These are phyloP conservation scores for Rhizoclosmatium sp. DNA, from an alignment of 192 early-diverging fungal species.

Conservation along the genomic window DNA sequence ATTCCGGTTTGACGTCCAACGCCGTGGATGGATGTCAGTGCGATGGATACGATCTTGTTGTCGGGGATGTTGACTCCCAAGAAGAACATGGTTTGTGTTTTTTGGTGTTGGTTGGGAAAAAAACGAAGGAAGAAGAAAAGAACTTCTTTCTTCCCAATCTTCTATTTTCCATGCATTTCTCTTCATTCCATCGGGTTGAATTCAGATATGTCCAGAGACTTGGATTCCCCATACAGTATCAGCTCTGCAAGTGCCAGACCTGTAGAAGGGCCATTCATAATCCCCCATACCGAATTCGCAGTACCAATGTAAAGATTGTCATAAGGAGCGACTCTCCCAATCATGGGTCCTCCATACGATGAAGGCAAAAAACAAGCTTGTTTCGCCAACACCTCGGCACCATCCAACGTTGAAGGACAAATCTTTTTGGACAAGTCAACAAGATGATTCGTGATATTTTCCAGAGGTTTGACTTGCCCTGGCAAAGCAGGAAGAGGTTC, in stretches of 20 bases:
- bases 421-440: not conserved
- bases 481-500: not conserved
- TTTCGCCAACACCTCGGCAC: not conserved
- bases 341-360: not conserved
- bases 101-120: not conserved
- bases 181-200: constrained; percentile 20
- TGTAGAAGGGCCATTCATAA: constrained; percentile 32
- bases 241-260: constrained; percentile 32
- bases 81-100: constrained; percentile 67
- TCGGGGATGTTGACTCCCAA: constrained; percentile 96
- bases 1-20: constrained; percentile 80
- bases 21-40: constrained; percentile 88
- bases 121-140: no score
- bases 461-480: not conserved
- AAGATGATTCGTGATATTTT: not conserved
- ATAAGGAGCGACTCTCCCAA: constrained; percentile 1
- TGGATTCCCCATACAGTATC: constrained; percentile 10
- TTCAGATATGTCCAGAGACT: not conserved
- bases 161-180: not conserved
- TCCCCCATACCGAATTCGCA: constrained; percentile 34
- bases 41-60: constrained; percentile 81
- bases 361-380: constrained; percentile 26
- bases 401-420: not conserved
- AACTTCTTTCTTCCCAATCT: not conserved
- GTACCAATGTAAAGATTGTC: constrained; percentile 18